Evolutionary conservation across 2,329 filamentous ascomycete species (phyloP), one percentile per base, ranked within the genome.

Genomic region (Calonectria crousiana): DNA sequence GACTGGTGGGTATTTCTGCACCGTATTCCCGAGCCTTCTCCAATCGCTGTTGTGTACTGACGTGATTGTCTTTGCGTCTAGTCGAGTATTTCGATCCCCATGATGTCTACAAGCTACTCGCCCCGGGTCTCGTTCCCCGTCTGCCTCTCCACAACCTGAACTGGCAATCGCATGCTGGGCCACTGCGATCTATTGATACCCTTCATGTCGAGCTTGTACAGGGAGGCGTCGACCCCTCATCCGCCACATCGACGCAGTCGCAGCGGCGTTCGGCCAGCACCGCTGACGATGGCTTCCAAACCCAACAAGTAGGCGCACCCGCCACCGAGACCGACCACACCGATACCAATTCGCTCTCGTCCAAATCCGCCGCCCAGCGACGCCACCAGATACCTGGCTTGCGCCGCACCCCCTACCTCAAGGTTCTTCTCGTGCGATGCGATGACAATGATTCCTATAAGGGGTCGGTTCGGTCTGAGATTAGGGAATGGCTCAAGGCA

Each of bases 381-480:
- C 91, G 97, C 65, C 97, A 99, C 83, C 97, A 99, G 83, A 98
- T 99, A 69, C 97, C 97, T 1, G 97, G 97, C 4, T 87, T 99
- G 71, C 93, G 96, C 49, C 94, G 95, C 75, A 98, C 96, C 0
- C 95, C 97, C 0, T 99, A 99, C 84, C 89, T 99, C 74, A 98
- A 98, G 84, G 87, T 99, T 9, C 93, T 96, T 72, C 87, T 99
- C 2, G 90, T 99, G 68, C 92, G 96, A 81, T 98, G 97, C 85
- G 97, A 98, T 86, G 97, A 99, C 83, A 98, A 95, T 81, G 97
- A 99, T 62, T 92, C 92, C 11, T 99, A 99, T 89, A 98, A 98
- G 85, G 88, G 91, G 2, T 92, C 92, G 16, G 93, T 95, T 9
- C 91, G 95, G 66, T 92, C 94, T 80, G 92, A 95, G 78, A 89